phyloP scores from a whole-genome alignment of 495 filamentous ascomycete species.

The Apiosordaria backusii region DNA sequence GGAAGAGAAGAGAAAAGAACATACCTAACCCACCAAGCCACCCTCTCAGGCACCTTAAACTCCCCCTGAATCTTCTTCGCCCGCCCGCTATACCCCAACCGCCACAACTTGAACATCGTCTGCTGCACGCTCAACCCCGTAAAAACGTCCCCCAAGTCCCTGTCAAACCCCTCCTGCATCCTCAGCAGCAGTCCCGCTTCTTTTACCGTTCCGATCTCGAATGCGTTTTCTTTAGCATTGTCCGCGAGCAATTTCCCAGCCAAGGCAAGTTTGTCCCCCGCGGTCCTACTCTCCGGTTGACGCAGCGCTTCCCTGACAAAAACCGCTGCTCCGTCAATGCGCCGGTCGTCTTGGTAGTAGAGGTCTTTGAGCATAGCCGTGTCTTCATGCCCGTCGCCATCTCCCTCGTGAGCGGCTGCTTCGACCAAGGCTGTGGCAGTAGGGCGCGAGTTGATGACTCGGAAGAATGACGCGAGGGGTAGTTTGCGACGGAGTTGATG shows the following conservation, averaged over 20 bases:
- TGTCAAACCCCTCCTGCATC: conserved; percentile 78
- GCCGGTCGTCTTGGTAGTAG: conserved; percentile 95
- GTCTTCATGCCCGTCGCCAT: conserved; percentile 52
- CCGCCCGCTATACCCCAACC: conserved; percentile 68
- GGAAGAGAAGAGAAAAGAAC: conserved; percentile 7
- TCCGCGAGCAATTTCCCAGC: conserved; percentile 78
- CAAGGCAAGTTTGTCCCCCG: conserved; percentile 76
- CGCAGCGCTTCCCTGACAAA: conserved; percentile 76
- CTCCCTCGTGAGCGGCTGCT: conserved; percentile 56
- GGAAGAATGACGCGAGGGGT: conserved; percentile 86
- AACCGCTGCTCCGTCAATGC: conserved; percentile 81
- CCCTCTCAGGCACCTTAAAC: conserved; percentile 88
- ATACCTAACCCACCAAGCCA: conserved; percentile 77
- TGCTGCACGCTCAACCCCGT: conserved; percentile 83
- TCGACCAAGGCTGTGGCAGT: conserved; percentile 88
- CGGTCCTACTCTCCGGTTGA: conserved; percentile 57
- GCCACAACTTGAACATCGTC: conserved; percentile 79
- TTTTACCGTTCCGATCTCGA: conserved; percentile 70
- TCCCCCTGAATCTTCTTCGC: conserved; percentile 84
- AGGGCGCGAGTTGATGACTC: conserved; percentile 82
- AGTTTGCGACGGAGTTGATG: conserved; percentile 87
- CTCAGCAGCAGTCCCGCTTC: conserved; percentile 77
- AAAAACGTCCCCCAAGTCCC: conserved; percentile 72
- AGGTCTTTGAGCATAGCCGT: conserved; percentile 86
- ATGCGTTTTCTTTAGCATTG: conserved; percentile 67